phyloP scores from a whole-genome alignment of 306 rosid species.

The Prunus mume region DNA sequence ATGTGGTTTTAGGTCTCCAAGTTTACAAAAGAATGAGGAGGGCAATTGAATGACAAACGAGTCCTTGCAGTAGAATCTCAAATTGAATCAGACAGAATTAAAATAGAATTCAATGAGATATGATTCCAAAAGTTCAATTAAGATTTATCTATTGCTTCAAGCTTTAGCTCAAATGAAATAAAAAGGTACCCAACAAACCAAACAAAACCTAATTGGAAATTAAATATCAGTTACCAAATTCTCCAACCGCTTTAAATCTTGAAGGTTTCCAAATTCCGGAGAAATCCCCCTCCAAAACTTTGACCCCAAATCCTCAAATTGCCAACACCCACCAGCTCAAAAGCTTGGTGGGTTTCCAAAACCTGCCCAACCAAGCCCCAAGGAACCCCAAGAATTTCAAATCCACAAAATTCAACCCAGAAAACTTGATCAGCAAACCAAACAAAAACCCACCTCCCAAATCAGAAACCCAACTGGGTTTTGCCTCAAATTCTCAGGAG shows the following conservation, averaged over 20 bases:
- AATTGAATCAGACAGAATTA: not conserved
- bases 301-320: conserved; percentile 11
- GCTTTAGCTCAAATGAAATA: not conserved
- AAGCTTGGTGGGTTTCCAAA: conserved; percentile 11
- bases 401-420: not conserved
- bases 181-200: not conserved
- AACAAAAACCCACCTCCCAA: not conserved
- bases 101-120: not conserved
- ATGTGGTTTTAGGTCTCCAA: not conserved
- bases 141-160: conserved; percentile 4
- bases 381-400: conserved; percentile 19
- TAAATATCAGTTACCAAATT: not conserved
- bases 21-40: conserved; percentile 4
- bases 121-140: conserved; percentile 7
- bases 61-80: not conserved
- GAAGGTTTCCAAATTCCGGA: conserved; percentile 1
- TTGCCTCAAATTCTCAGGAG: not conserved
- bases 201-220: conserved; percentile 11
- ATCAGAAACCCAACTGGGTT: not conserved
- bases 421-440: not conserved
- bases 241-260: conserved; percentile 6
- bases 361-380: not conserved
- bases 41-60: not conserved
- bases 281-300: not conserved
- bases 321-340: conserved; percentile 19